phyloP scores from a whole-genome alignment of 805 yeast genomes.

The Saturnispora hagleri region DNA sequence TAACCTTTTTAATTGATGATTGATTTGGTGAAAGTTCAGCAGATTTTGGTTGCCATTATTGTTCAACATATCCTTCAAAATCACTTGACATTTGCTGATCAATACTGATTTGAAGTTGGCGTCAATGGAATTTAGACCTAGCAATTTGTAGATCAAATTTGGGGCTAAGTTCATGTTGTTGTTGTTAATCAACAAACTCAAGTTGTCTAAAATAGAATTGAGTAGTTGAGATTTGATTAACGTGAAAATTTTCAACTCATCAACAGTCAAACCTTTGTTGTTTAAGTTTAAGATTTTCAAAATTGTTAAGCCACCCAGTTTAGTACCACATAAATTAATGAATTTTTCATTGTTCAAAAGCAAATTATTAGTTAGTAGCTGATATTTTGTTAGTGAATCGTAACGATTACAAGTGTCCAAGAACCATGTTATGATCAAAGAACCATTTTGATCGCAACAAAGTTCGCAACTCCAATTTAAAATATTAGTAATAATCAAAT shows the following conservation, averaged over 20 bases:
- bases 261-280: constrained; percentile 22
- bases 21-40: constrained; percentile 37
- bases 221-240: constrained; percentile 16
- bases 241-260: constrained; percentile 19
- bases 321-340: constrained; percentile 29
- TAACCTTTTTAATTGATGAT: constrained; percentile 70
- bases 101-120: constrained; percentile 48
- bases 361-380: constrained; percentile 34
- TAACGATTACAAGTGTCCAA: constrained; percentile 66
- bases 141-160: constrained; percentile 67
- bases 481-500: constrained; percentile 68
- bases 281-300: constrained; percentile 62
- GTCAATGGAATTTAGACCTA: constrained; percentile 63
- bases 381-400: constrained; percentile 45
- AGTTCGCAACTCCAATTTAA: constrained; percentile 70
- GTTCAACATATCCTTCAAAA: constrained; percentile 50
- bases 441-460: constrained; percentile 79
- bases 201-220: neutral
- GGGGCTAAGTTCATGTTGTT: constrained; percentile 35
- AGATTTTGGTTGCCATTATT: constrained; percentile 30
- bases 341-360: constrained; percentile 11
- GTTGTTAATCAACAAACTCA: neutral
- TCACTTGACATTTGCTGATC: constrained; percentile 50
- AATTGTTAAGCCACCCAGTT: constrained; percentile 75
- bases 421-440: constrained; percentile 86